These are phyloP conservation scores for Claviceps quebecensis DNA, from an alignment of 2,329 filamentous ascomycete species.

Conservation along the genomic window DNA sequence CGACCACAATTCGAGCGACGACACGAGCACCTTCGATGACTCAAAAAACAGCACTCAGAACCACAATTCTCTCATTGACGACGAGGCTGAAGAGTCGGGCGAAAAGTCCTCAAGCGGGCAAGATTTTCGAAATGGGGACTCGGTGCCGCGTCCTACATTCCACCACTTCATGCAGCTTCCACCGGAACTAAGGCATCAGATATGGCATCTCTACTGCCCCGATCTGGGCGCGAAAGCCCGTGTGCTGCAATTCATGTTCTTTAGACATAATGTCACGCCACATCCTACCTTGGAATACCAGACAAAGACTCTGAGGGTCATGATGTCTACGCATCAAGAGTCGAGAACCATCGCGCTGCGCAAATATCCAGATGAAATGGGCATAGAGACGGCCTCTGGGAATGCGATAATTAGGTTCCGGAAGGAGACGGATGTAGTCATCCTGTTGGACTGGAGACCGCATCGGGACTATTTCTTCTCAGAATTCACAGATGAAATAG, in stretches of 20 bases:
- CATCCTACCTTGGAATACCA: conserved; percentile 13
- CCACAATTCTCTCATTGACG: conserved; percentile 4
- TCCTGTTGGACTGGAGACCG: too few relatives aligned
- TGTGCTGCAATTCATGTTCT: too few relatives aligned
- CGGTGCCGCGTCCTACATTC: conserved; percentile 8
- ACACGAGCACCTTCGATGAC: conserved; percentile 1
- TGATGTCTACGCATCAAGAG: conserved; percentile 22
- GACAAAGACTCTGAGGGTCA: conserved; percentile 15
- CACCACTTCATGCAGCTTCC: conserved; percentile 15
- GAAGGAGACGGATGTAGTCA: conserved; percentile 13
- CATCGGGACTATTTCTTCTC: too few relatives aligned
- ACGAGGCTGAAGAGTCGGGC: conserved; percentile 6
- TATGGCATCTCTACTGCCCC: too few relatives aligned
- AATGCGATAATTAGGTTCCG: conserved; percentile 18
- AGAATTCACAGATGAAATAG: too few relatives aligned
- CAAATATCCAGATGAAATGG: conserved; percentile 19
- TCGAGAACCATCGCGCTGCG: conserved; percentile 20
- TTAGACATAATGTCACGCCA: conserved; percentile 8
- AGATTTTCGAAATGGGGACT: neutral
- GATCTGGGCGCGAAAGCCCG: too few relatives aligned
- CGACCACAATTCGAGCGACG: neutral
- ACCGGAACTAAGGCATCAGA: conserved; percentile 11
- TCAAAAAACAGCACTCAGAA: neutral
- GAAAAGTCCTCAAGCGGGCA: neutral
- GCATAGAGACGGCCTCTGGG: conserved; percentile 12